These are phyloP conservation scores for Przewalskia tangutica DNA, from an alignment of 257 asterid genomes.

Conservation along the genomic window DNA sequence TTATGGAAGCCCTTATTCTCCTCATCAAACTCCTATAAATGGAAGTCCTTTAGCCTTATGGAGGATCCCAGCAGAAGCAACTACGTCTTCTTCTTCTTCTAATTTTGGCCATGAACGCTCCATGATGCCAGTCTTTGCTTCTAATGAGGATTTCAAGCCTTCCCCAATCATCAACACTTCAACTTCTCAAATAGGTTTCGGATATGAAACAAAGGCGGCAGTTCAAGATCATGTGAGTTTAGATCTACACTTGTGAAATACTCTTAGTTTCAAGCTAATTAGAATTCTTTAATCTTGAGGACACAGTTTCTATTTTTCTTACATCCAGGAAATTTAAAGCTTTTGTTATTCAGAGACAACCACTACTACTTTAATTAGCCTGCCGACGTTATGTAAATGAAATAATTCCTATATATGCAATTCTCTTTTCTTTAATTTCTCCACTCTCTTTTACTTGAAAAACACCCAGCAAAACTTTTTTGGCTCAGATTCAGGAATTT, in stretches of 20 bases:
- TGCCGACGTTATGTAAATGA: constrained; percentile 1
- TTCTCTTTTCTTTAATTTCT: neutral
- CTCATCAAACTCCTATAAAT: constrained; percentile 30
- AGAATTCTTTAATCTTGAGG: neutral
- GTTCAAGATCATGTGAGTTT: constrained; percentile 77
- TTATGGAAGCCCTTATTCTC: constrained; percentile 13
- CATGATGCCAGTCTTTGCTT: constrained; percentile 19
- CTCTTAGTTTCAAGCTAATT: neutral
- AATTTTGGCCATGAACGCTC: constrained; percentile 14
- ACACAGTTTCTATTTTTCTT: neutral
- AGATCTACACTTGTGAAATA: constrained; percentile 64
- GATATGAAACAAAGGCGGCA: constrained; percentile 31
- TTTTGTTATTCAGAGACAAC: constrained; percentile 6
- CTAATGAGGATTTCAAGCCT: constrained; percentile 16
- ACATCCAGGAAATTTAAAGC: neutral
- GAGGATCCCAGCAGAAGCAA: constrained; percentile 29
- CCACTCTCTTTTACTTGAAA: neutral
- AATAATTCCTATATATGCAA: neutral
- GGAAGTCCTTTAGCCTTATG: constrained; percentile 68
- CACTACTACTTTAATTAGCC: neutral
- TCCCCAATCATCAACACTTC: constrained; percentile 16
- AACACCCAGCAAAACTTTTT: neutral
- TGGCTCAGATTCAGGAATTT: neutral
- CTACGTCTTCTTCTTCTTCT: constrained; percentile 3
- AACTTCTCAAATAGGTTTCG: constrained; percentile 31